Base-by-base conservation (phyloP, 768 basidiomycete genomes). In the Lactarius sp. region DNA sequence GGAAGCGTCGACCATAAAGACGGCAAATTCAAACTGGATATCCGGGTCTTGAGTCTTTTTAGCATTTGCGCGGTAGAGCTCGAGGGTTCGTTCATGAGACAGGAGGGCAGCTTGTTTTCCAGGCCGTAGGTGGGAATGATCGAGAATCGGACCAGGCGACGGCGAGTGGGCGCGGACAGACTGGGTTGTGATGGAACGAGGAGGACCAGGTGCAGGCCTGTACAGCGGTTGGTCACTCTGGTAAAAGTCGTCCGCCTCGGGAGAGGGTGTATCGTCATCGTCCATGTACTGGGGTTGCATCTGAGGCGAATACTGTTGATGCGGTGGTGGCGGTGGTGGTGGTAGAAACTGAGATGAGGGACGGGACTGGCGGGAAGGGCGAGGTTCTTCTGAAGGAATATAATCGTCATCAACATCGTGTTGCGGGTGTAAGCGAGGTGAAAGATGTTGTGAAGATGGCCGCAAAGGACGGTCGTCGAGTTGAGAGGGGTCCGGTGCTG, bases 11-110 rank as follows among this genome's bases (percentile, higher is more conserved):
- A 99, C 90, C 90, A 98, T 94, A 81, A 98, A 98, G 9, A 95
- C 92, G 46, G 96, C 93, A 69, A 99, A 98, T 74, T 99, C 97
- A 79, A 94, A 98, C 73, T 96, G 95, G 60, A 98, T 79, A 71
- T 98, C 93, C 0, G 96, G 95, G 74, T 98, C 94, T 77, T 97
- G 94, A 0, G 95, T 97, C 78, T 98, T 98, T 79, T 96, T 97
- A 37, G 96, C 97, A 75, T 99, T 99, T 50, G 88, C 86, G 52
- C 97, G 90, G 79, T 99, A 99, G 66, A 97, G 86, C 75, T 98
- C 94, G 64, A 99, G 86, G 2, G 97, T 98, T 62, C 91, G 91
- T 75, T 95, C 94, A 74, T 98, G 91, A 0, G 93, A 94, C 68
- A 98, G 87, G 13, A 98, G 84, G 6, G 94, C 86, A 4, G 95